Percentiles rank a stretch among this genome's conserved stretches.
These are phyloP conservation scores for Fusarium papillatum DNA, from an alignment of 2,329 filamentous ascomycete genomes.

Conservation along the genomic window DNA sequence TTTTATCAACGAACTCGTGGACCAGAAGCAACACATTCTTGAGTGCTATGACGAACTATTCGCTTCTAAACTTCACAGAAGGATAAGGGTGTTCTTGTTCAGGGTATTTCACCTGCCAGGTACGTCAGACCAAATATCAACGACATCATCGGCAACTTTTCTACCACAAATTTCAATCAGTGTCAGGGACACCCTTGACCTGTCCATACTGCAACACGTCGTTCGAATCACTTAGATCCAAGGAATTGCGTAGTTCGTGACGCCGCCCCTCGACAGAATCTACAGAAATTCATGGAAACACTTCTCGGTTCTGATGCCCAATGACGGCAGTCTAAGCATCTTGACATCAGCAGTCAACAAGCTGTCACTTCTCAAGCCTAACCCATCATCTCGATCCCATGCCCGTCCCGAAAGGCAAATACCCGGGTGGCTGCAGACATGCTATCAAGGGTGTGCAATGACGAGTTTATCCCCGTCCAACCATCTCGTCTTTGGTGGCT, in stretches of 20 bases:
- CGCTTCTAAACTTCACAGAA: neutral
- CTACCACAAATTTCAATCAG: conserved; percentile 27
- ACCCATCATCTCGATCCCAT: neutral
- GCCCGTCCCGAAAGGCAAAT: neutral
- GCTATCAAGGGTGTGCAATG: conserved; percentile 12
- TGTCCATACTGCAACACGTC: neutral
- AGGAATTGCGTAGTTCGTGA: neutral
- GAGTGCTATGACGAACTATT: neutral
- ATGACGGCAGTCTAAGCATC: conserved; percentile 8
- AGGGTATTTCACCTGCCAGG: neutral
- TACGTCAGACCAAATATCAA: neutral
- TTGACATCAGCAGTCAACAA: conserved; percentile 5
- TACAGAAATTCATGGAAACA: neutral
- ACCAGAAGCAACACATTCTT: neutral
- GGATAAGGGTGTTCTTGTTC: neutral
- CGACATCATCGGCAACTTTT: neutral
- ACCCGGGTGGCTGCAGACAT: neutral
- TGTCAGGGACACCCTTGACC: neutral
- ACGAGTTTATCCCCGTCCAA: neutral
- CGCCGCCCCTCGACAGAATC: neutral
- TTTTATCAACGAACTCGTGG: neutral
- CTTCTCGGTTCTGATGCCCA: neutral
- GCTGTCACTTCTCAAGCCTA: neutral
- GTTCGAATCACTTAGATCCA: neutral
- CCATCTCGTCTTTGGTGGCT: neutral